These are phyloP conservation scores for Sapria himalayana DNA, from an alignment of 345 rosid species.

Conservation along the genomic window DNA sequence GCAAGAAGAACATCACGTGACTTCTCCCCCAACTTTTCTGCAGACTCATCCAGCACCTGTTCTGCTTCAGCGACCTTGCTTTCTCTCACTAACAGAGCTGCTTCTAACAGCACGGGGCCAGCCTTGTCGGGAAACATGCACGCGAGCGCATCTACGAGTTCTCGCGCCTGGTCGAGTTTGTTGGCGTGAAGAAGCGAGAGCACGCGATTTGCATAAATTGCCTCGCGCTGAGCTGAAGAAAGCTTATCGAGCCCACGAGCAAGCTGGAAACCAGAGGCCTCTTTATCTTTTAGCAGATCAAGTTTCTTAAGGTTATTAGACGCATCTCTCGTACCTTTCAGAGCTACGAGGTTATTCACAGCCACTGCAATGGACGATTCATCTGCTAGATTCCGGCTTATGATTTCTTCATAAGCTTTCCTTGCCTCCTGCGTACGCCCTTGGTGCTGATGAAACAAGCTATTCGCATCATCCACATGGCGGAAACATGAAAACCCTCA, in stretches of 20 bases:
- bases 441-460: constrained; percentile 35
- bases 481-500: not conserved
- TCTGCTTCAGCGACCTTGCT: constrained; percentile 78
- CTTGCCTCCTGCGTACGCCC: constrained; percentile 46
- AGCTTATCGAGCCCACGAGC: constrained; percentile 53
- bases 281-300: constrained; percentile 57
- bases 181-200: constrained; percentile 85
- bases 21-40: constrained; percentile 48
- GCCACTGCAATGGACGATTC: constrained; percentile 80
- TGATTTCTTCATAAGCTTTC: constrained; percentile 37
- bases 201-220: constrained; percentile 60
- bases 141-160: constrained; percentile 43
- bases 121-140: constrained; percentile 45
- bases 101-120: constrained; percentile 57
- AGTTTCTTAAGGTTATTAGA: constrained; percentile 72
- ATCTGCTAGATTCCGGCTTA: constrained; percentile 50
- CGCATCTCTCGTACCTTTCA: constrained; percentile 66
- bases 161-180: constrained; percentile 96
- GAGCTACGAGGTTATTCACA: constrained; percentile 51
- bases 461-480: constrained; percentile 9
- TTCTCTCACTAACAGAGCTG: constrained; percentile 72
- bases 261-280: constrained; percentile 38
- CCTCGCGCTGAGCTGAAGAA: constrained; percentile 50
- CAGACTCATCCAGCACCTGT: constrained; percentile 48
- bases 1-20: constrained; percentile 53